These are phyloP conservation scores for Venturia carpophila DNA, from an alignment of 2,329 filamentous ascomycete species.

Conservation along the genomic window DNA sequence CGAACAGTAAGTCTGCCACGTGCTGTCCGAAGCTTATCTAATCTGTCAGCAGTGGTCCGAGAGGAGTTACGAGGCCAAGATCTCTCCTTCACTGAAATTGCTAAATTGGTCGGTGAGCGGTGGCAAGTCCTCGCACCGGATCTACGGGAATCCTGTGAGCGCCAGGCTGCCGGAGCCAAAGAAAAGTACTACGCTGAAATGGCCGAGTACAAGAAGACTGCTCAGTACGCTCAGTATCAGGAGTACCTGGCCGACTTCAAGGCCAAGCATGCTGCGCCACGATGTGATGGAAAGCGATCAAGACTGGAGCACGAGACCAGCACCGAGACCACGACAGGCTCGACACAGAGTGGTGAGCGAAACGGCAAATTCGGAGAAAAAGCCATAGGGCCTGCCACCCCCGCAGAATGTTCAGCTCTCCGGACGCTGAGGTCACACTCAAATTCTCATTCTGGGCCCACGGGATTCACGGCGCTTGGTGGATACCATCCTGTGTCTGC, in stretches of 20 bases:
- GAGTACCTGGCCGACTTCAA: slow-evolving; percentile 73
- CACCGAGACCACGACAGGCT: slow-evolving; percentile 28
- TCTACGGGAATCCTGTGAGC: slow-evolving; percentile 66
- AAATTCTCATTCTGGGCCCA: not conserved
- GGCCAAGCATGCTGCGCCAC: slow-evolving; percentile 50
- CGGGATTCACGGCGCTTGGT: not conserved
- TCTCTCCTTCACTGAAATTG: slow-evolving; percentile 74
- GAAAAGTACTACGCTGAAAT: slow-evolving; percentile 69
- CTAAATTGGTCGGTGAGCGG: slow-evolving; percentile 71
- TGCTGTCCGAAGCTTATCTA: slow-evolving; percentile 17
- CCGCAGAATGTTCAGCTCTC: not conserved
- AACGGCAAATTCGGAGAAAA: slow-evolving; percentile 8
- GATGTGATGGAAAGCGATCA: slow-evolving; percentile 38
- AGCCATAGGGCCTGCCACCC: not conserved
- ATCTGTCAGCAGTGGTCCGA: slow-evolving; percentile 53
- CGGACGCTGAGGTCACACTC: slow-evolving; percentile 8
- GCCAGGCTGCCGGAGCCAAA: slow-evolving; percentile 63
- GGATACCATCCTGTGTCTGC: slow-evolving; percentile 12
- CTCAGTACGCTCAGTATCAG: slow-evolving; percentile 59
- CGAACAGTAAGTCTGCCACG: slow-evolving; percentile 56
- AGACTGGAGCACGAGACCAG: slow-evolving; percentile 35
- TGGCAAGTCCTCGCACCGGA: slow-evolving; percentile 64
- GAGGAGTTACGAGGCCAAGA: slow-evolving; percentile 70
- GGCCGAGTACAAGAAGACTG: slow-evolving; percentile 68
- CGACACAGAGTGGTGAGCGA: slow-evolving; percentile 21